These are phyloP conservation scores for Acanthamoeba healyi DNA, from an alignment of 208 protist species.

Conservation along the genomic window DNA sequence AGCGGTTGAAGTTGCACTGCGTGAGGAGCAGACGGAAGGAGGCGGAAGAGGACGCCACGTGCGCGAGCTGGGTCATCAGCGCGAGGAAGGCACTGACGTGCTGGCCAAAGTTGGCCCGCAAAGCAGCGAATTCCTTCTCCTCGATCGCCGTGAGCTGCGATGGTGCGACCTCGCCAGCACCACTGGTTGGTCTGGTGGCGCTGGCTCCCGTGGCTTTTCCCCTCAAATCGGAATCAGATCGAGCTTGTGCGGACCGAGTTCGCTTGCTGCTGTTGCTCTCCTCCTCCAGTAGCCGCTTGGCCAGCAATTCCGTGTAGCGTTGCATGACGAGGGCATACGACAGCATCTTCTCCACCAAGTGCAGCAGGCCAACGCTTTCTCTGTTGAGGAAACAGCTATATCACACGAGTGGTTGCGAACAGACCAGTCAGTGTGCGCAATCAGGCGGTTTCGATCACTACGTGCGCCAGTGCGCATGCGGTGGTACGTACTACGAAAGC, in stretches of 20 bases:
- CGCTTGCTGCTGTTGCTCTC: no score
- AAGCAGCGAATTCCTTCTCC: background rate
- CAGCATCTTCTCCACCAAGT: background rate
- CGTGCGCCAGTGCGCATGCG: no score
- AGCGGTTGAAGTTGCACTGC: slow-evolving; percentile 45
- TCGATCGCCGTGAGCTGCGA: background rate
- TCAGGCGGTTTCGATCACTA: no score
- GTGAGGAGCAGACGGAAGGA: background rate
- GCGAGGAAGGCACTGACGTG: background rate
- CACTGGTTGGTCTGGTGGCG: background rate
- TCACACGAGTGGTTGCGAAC: background rate
- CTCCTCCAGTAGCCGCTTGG: background rate
- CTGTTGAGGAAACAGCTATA: slow-evolving; percentile 26
- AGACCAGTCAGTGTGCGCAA: background rate
- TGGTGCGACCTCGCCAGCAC: background rate
- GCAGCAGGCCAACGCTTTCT: background rate
- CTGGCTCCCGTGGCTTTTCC: background rate
- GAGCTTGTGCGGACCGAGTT: background rate
- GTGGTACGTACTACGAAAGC: slow-evolving; percentile 26
- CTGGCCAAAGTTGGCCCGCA: slow-evolving; percentile 1
- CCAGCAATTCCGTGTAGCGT: background rate
- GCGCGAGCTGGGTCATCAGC: background rate
- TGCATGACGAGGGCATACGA: slow-evolving; percentile 17
- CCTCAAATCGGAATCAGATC: background rate
- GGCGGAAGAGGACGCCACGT: background rate